Conservation (phyloP, 1,284 basidiomycete species). For the Taiwanofungus camphoratus region DNA sequence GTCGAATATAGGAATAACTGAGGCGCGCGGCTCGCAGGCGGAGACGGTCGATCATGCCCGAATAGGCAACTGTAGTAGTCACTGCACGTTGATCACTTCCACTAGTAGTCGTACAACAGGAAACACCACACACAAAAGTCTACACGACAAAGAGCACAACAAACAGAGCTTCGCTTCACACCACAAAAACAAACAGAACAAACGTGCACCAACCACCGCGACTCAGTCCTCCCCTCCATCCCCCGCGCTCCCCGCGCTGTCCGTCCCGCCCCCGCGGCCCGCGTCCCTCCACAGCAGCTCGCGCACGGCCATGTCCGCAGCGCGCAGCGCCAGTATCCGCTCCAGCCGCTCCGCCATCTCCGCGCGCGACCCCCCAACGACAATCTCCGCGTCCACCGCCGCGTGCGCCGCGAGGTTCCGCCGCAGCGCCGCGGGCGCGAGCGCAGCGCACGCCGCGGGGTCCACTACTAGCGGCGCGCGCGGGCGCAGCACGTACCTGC, state of each 20-base stretch:
- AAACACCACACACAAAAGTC: no score
- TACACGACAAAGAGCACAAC: no score
- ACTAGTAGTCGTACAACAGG: no score
- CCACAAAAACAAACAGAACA: background rate
- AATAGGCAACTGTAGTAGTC: background rate
- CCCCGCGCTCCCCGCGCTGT: background rate
- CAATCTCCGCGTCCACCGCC: conserved; percentile 23
- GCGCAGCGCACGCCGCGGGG: conserved; percentile 33
- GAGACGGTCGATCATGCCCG: background rate
- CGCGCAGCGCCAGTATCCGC: conserved; percentile 35
- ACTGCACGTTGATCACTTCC: no score
- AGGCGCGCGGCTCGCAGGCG: no score
- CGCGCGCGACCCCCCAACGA: conserved; percentile 21
- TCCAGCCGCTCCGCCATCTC: conserved; percentile 29
- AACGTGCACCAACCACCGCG: background rate
- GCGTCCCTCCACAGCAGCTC: conserved; percentile 34
- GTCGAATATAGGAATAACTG: no score
- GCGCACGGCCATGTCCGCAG: conserved; percentile 44
- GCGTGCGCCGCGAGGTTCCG: conserved; percentile 52
- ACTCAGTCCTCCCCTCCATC: background rate
- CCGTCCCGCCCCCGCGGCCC: background rate
- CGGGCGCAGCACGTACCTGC: conserved; percentile 42
- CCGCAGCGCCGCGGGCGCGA: conserved; percentile 43
- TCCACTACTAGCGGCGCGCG: conserved; percentile 43
- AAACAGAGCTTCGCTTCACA: no score